Percentiles rank a stretch among this genome's conserved stretches.
phyloP scores from a whole-genome alignment of 495 filamentous ascomycete species.

The Aspergillus sclerotiicarbonarius region DNA sequence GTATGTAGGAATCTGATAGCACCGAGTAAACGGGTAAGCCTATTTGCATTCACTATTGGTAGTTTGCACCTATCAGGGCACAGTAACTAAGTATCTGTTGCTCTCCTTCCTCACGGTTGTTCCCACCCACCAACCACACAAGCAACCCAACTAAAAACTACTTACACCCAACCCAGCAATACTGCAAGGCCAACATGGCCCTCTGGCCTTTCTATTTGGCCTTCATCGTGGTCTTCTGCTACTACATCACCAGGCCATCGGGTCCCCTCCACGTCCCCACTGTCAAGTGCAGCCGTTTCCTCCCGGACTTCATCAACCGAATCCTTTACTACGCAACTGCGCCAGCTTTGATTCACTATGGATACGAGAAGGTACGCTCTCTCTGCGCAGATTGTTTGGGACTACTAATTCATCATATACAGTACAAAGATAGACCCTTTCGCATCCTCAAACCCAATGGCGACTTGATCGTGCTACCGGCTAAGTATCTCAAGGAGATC shows the following conservation, averaged over 20 bases:
- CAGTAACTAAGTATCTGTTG: background rate
- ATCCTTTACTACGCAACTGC: conserved; percentile 26
- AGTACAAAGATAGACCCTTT: conserved; percentile 32
- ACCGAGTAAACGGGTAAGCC: too few relatives aligned
- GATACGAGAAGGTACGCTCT: conserved; percentile 27
- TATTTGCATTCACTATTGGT: background rate
- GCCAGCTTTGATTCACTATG: conserved; percentile 22
- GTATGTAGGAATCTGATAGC: background rate
- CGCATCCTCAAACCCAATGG: conserved; percentile 34
- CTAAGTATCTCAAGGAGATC: conserved; percentile 30
- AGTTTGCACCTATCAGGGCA: too few relatives aligned
- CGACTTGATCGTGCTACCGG: conserved; percentile 34
- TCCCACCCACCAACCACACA: background rate
- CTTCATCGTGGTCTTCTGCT: background rate
- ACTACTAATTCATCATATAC: background rate
- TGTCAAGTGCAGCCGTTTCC: conserved; percentile 20
- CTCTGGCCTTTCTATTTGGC: background rate
- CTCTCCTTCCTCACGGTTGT: background rate
- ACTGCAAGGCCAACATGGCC: background rate
- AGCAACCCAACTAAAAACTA: background rate
- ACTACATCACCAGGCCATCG: background rate
- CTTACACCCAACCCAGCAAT: background rate
- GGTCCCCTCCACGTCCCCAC: conserved; percentile 22
- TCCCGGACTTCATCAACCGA: conserved; percentile 31
- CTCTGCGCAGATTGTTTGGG: background rate